These are phyloP conservation scores for Cymodocea nodosa DNA, from an alignment of 116 monocot genomes.

Conservation along the genomic window DNA sequence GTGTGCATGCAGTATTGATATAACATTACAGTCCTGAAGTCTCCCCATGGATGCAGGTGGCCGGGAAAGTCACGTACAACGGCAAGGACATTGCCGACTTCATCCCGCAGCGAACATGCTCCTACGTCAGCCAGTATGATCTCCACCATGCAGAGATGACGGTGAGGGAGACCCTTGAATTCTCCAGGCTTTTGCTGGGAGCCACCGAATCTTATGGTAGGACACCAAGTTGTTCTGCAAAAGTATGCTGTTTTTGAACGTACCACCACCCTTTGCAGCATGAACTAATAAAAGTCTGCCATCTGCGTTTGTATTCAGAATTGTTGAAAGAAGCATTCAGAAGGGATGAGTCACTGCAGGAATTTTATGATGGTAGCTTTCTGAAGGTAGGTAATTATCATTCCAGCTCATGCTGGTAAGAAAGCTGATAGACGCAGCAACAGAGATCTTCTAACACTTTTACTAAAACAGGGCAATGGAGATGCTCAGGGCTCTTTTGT, in stretches of 20 bases:
- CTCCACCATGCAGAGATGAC: conserved; percentile 78
- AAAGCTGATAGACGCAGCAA: not conserved
- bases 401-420: not conserved
- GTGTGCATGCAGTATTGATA: not conserved
- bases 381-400: not conserved
- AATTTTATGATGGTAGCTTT: not conserved
- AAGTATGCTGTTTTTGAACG: too few species aligned
- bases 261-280: not conserved
- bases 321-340: conserved; percentile 5
- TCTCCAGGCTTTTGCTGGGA: conserved; percentile 39
- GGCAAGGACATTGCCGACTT: conserved; percentile 18
- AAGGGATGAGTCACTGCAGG: not conserved
- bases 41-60: conserved; percentile 12
- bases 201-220: conserved; percentile 27
- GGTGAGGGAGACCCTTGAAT: conserved; percentile 56
- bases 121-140: conserved; percentile 54
- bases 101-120: conserved; percentile 18
- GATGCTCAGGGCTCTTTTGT: not conserved
- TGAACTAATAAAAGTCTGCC: too few species aligned
- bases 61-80: conserved; percentile 51
- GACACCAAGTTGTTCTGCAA: conserved; percentile 1
- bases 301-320: not conserved
- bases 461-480: not conserved
- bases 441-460: not conserved
- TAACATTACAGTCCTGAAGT: not conserved